Evolutionary conservation across 768 basidiomycete species (phyloP).

Genomic region (Boletus barrowsii): DNA sequence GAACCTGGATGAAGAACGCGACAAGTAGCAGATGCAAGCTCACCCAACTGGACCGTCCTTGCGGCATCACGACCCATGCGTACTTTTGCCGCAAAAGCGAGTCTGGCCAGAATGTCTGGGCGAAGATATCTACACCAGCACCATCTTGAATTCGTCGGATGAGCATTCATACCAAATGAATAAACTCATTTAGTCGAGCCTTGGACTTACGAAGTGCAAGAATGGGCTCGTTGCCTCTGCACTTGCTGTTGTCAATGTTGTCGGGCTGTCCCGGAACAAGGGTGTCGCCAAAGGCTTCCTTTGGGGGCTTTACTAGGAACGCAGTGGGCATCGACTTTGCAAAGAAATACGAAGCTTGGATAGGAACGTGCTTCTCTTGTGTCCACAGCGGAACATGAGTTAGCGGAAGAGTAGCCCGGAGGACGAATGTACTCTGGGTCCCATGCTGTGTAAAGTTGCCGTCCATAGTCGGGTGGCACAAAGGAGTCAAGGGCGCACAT

Average conservation of each 20-base stretch:
- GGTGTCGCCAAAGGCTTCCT: conserved; percentile 24
- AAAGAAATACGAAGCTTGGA: conserved; percentile 61
- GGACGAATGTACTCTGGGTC: conserved; percentile 1
- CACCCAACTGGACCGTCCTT: conserved; percentile 85
- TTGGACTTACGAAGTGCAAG: conserved; percentile 58
- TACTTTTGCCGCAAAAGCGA: conserved; percentile 54
- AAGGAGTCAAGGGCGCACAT: conserved; percentile 18
- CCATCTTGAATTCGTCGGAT: conserved; percentile 55
- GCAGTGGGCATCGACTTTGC: conserved; percentile 50
- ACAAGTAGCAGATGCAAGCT: conserved; percentile 2
- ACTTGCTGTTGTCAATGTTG: not conserved
- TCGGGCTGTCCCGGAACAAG: not conserved
- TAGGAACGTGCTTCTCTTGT: conserved; percentile 30
- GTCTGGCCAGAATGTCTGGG: conserved; percentile 55
- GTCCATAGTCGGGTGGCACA: not conserved
- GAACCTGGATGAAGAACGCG: not conserved
- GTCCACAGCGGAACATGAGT: conserved; percentile 46
- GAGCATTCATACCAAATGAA: not conserved
- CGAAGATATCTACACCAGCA: conserved; percentile 74
- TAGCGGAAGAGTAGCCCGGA: conserved; percentile 43
- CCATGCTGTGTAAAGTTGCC: no score
- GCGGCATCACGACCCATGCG: conserved; percentile 79
- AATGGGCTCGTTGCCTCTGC: conserved; percentile 44
- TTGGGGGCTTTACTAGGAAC: conserved; percentile 60
- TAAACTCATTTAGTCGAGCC: not conserved